Conservation (phyloP, 805 yeast species). For the Starmerella apicola region DNA sequence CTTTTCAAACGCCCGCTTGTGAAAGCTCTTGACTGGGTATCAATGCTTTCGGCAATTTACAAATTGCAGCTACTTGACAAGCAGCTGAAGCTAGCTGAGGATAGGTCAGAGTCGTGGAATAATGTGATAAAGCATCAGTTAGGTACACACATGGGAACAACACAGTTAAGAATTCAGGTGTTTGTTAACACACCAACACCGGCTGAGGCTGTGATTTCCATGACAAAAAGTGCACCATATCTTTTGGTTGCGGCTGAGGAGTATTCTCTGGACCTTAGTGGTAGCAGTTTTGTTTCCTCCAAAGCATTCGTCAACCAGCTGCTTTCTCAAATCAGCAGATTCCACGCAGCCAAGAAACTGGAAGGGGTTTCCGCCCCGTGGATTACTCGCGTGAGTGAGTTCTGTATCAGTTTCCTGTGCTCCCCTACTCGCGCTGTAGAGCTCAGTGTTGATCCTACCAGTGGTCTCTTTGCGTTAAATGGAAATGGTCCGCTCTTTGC, state of each 20-base stretch:
- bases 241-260: neutral
- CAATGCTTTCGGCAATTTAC: constrained; percentile 49
- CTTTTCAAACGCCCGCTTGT: constrained; percentile 36
- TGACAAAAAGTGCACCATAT: constrained; percentile 8
- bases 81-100: constrained; percentile 40
- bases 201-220: constrained; percentile 2
- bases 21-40: constrained; percentile 46
- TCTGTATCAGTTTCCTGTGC: constrained; percentile 8
- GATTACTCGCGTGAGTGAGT: constrained; percentile 8
- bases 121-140: constrained; percentile 45
- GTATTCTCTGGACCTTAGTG: neutral
- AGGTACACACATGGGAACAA: constrained; percentile 35
- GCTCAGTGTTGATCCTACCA: constrained; percentile 21
- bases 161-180: constrained; percentile 45
- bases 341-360: constrained; percentile 13
- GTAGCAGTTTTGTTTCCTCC: constrained; percentile 8
- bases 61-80: constrained; percentile 49
- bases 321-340: constrained; percentile 10
- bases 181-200: constrained; percentile 36
- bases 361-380: constrained; percentile 12
- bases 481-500: constrained; percentile 15
- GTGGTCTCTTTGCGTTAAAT: constrained; percentile 17
- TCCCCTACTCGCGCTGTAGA: constrained; percentile 9
- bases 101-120: constrained; percentile 39
- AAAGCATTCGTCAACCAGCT: neutral